Evolutionary conservation across 2,329 filamentous ascomycete species (phyloP), one percentile per base, ranked within the genome.

Genomic region (Phyllosticta paracitricarpa): DNA sequence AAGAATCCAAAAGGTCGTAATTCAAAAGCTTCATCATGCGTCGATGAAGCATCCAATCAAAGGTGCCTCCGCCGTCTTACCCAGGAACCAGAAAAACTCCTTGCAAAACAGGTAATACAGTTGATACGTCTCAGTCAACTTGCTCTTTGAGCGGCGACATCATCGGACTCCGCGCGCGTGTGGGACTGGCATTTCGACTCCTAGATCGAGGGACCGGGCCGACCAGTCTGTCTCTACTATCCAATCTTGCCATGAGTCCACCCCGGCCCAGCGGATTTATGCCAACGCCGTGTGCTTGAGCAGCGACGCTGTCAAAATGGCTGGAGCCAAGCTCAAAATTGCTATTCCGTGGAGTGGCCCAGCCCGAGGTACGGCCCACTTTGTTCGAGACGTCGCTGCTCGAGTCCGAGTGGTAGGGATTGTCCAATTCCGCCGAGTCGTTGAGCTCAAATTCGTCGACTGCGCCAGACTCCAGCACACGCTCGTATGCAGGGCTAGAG

Each of bases 171-270:
- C 73, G 71, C 22, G 66, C 63, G 58, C 79, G 76, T 56, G 77
- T 79, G 12, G 82, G 82, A 67, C 78, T 81, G 22, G 71, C 76
- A 57, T 75, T 70, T 17, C 78, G 68, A 67, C 77, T 79, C 61
- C 73, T 74, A 64, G 70, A 82, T 77, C 72, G 83, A 73, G 25
- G 83, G 83, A 81, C 57, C 78, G 81, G 63, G 8, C 77, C 81
- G 14, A 83, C 79, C 48, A 97, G 75, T 62, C 89, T 81, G 70
- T 97, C 94, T 59, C 91, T 81, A 71, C 91, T 96, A 71, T 97
- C 93, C 0, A 89, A 95, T 66, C 93, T 80, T 2, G 91, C 83
- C 59, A 89, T 86, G 65, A 97, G 72, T 1, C 92, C 92, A 55
- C 83, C 85, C 51, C 91, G 75, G 61, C 84, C 82, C 65, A 83